Evolutionary conservation across 2,329 filamentous ascomycete species (phyloP), one percentile per base, ranked within the genome.

Genomic region (Aspergillus cejpii): DNA sequence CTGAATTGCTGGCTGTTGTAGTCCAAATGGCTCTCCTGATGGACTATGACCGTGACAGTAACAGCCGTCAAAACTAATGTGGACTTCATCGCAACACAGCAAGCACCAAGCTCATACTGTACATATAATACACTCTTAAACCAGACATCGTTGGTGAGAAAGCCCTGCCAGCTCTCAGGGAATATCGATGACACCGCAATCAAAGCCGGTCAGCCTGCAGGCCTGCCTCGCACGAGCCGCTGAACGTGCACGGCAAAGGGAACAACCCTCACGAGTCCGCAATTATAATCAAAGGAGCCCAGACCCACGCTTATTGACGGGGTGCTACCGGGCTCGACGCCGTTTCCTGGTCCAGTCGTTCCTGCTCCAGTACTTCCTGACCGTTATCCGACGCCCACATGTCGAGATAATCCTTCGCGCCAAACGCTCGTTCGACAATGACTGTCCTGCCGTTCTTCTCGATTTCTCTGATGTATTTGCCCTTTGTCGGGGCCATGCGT

Each of bases 361-460:
- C 55, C 40, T 53, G 52, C 26, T 58, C 56, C 8, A 58, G 45
- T 27, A 63, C 57, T 48, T 69, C 66, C 31, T 53, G 55, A 3
- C 55, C 56, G 39, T 68, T 68, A 43, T 63, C 61, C 27, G 60
- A 55, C n/a, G 56, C 57, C 67, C 65, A 65, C 47, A 70, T 41
- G 31, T 70, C 54, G 39, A 73, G 54, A 50, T 67, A 67, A 38
- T 69, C 59, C 41, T 63, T 53, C 31, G 63, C 62, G 34, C 57
- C 58, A 24, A 69, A 59, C 15, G 56, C 62, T 41, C 62, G 58
- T 27, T 60, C 53, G 21, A 57, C 51, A 5, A 55, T 60, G 28
- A 60, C 49, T 11, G 39, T 50, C 20, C 49, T 50, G 26, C 55
- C 54, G 33, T 63, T 55, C 37, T 56, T 56, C 37, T 57, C 54